phyloP scores from a whole-genome alignment of 495 filamentous ascomycete species.

The Aspergillus bertholletiae region DNA sequence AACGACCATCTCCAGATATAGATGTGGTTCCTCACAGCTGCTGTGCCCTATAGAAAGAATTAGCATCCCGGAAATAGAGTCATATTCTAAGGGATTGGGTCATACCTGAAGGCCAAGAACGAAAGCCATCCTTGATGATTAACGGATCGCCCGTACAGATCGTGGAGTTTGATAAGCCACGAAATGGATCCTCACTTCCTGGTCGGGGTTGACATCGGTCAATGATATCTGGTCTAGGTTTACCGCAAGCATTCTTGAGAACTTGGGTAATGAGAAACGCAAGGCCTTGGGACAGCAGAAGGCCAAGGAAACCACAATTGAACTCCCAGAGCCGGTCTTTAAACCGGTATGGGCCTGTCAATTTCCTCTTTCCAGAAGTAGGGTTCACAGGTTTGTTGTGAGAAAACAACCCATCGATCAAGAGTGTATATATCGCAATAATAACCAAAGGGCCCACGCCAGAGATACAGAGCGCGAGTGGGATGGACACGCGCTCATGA shows the following conservation, averaged over 20 bases:
- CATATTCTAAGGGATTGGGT: slow-evolving; percentile 10
- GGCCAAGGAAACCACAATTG: slow-evolving; percentile 73
- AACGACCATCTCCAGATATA: neutral
- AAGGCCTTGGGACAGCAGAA: slow-evolving; percentile 61
- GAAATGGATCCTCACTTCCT: slow-evolving; percentile 30
- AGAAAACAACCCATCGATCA: slow-evolving; percentile 67
- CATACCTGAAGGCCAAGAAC: slow-evolving; percentile 74
- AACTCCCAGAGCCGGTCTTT: slow-evolving; percentile 74
- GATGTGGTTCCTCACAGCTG: slow-evolving; percentile 42
- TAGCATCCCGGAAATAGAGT: slow-evolving; percentile 22
- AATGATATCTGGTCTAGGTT: slow-evolving; percentile 80
- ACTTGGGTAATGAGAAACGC: slow-evolving; percentile 77
- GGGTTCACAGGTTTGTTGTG: slow-evolving; percentile 51
- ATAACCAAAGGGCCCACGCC: slow-evolving; percentile 57
- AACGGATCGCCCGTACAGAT: slow-evolving; percentile 66
- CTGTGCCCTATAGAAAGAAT: slow-evolving; percentile 36
- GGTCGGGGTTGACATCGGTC: slow-evolving; percentile 57
- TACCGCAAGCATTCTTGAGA: slow-evolving; percentile 84
- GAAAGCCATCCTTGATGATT: slow-evolving; percentile 80
- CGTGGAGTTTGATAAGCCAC: slow-evolving; percentile 57
- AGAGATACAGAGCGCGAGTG: slow-evolving; percentile 52
- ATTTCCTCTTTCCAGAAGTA: slow-evolving; percentile 38
- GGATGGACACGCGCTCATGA: slow-evolving; percentile 67
- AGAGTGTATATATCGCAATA: slow-evolving; percentile 67
- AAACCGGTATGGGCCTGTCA: slow-evolving; percentile 66